A percentile compares a stretch with the other conserved stretches of the same genome.
phyloP scores from a whole-genome alignment of 148 eudicot species.

The Rhododendron vialii region DNA sequence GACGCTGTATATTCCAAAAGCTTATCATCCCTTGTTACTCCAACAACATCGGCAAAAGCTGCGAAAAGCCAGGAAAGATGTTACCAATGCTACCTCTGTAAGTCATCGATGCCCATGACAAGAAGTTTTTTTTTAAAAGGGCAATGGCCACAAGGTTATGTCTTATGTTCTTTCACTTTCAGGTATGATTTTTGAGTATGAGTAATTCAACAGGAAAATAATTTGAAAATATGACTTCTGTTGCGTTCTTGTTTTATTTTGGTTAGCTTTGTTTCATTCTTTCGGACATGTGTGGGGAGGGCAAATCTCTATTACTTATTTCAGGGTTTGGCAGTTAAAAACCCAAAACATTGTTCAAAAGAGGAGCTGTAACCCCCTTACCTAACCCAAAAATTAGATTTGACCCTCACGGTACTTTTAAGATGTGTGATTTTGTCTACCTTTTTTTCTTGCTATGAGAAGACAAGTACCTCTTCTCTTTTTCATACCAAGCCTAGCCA shows the following conservation, averaged over 20 bases:
- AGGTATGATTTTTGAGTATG: not conserved
- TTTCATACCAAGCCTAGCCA: not conserved
- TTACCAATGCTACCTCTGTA: constrained; percentile 80
- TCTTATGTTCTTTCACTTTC: constrained; percentile 6
- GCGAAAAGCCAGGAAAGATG: constrained; percentile 65
- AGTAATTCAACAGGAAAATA: not conserved
- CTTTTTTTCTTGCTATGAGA: not conserved
- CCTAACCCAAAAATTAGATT: not conserved
- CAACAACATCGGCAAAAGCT: constrained; percentile 57
- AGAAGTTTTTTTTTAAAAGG: not conserved
- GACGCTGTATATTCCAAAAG: constrained; percentile 73
- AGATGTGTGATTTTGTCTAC: not conserved
- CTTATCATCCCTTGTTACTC: constrained; percentile 81
- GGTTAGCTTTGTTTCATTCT: not conserved
- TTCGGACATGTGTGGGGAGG: not conserved
- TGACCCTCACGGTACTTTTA: not conserved
- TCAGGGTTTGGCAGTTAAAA: not conserved
- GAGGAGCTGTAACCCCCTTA: not conserved
- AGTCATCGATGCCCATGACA: constrained; percentile 19
- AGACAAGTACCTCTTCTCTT: not conserved
- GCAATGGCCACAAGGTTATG: not conserved
- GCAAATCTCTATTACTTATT: not conserved
- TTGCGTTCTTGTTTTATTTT: not conserved
- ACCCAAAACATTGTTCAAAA: not conserved
- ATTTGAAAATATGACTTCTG: not conserved